These are phyloP conservation scores for Raddia distichophylla DNA, from an alignment of 176 grass and related monocot genomes.

Conservation along the genomic window DNA sequence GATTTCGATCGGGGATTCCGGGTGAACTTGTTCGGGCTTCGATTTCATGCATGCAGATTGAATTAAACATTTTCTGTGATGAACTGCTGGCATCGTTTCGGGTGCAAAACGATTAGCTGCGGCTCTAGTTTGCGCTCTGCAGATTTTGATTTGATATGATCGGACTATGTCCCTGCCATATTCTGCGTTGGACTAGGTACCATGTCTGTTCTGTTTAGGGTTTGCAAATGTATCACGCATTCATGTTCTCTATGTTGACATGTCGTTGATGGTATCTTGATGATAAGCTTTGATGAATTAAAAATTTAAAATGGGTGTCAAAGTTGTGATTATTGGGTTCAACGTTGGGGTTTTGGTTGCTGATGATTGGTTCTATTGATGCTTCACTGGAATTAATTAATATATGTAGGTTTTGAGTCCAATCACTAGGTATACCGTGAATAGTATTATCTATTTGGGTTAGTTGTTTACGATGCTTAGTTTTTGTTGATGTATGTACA, in stretches of 20 bases:
- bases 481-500: constrained; percentile 42
- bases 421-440: background rate
- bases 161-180: background rate
- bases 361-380: constrained; percentile 22
- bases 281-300: background rate
- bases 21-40: background rate
- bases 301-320: background rate
- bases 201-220: background rate
- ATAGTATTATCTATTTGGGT: background rate
- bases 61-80: background rate
- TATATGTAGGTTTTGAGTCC: background rate
- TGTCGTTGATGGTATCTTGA: background rate
- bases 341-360: background rate
- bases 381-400: background rate
- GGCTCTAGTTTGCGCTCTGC: background rate
- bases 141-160: constrained; percentile 15
- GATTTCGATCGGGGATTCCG: background rate
- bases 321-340: background rate
- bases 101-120: background rate
- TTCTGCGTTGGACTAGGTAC: background rate
- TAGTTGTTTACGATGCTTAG: constrained; percentile 21
- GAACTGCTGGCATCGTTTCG: background rate
- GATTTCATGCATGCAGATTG: background rate
- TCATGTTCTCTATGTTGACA: background rate
- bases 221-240: background rate